Evolutionary conservation across 148 eudicot species (phyloP), one percentile per base, ranked within the genome.

Genomic region (Drosera capensis): DNA sequence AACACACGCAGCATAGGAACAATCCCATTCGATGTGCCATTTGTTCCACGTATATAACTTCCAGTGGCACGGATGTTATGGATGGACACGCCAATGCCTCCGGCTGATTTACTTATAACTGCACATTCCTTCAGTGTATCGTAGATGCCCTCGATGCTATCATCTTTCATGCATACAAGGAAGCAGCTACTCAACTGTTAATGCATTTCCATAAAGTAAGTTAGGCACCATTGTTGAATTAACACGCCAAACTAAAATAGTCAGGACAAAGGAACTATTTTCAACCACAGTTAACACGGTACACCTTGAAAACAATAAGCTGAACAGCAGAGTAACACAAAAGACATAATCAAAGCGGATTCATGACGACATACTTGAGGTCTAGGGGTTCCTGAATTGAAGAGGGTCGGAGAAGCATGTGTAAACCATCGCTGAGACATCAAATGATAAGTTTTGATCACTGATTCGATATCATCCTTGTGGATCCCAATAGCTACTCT

Each of bases 351-450:
- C 20, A 0, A 12, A 0, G 40, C 23, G n/a, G 29, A 20, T 7
- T 14, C 40, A 52, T 21, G 18, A 19, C 15, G 5, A 48, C 79
- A 38, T 72, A 88, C 97, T 61, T 88, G 97, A 25, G 95, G 97
- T 54, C 84, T 75, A 29, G 92, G 95, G 22, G 95, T 84, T 45
- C 95, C 97, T 7, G 95, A 84, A 71, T 90, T 80, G 51, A 90
- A 90, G 17, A 90, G 82, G 42, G 97, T 90, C 3, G 97, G 97
- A n/a, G 97, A 90, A 58, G 95, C 95, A 70, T 90, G 97, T 39
- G 95, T 84, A 70, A 90, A 90, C 95, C 97, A 80, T 42, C 95
- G 59, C 68, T 90, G 97, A 19, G 95, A 90, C 82, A 90, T 80
- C 49, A 84, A 60, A 68, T 90, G 95, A 44, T 90, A 90, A 31